These are phyloP conservation scores for Craspedostauros australis DNA, from an alignment of 108 stramenopile genomes.

Conservation along the genomic window DNA sequence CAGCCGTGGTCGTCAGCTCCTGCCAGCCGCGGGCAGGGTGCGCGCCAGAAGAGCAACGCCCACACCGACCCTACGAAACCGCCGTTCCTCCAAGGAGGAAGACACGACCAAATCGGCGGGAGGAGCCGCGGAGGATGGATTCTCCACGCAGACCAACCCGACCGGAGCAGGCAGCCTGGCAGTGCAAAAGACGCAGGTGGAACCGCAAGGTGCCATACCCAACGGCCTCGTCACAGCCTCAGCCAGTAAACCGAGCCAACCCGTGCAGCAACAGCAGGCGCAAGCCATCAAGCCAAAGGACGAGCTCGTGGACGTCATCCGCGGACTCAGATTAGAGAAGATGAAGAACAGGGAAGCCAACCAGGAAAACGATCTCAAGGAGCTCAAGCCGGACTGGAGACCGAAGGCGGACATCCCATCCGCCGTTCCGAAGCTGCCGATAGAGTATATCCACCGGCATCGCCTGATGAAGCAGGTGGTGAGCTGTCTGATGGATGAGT, in stretches of 20 bases:
- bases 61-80: conserved; percentile 53
- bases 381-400: conserved; percentile 72
- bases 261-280: too few relatives aligned
- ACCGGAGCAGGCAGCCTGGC: too few relatives aligned
- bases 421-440: conserved; percentile 74
- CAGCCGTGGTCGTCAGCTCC: conserved; percentile 61
- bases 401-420: conserved; percentile 83
- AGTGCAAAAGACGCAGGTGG: too few relatives aligned
- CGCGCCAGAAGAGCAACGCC: conserved; percentile 76
- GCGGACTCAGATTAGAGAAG: conserved; percentile 68
- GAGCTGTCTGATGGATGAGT: conserved; percentile 66
- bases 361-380: conserved; percentile 34
- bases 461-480: conserved; percentile 86
- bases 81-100: conserved; percentile 1
- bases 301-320: conserved; percentile 78
- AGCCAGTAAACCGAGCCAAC: conserved; percentile 10
- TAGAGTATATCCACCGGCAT: conserved; percentile 84
- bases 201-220: not conserved
- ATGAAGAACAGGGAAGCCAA: conserved; percentile 56
- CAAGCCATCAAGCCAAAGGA: conserved; percentile 61
- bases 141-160: conserved; percentile 41
- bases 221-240: conserved; percentile 6
- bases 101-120: conserved; percentile 8
- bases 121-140: conserved; percentile 70
- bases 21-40: conserved; percentile 73